These are phyloP conservation scores for Colletotrichum sp. DNA, from an alignment of 2,329 filamentous ascomycete genomes.

Conservation along the genomic window DNA sequence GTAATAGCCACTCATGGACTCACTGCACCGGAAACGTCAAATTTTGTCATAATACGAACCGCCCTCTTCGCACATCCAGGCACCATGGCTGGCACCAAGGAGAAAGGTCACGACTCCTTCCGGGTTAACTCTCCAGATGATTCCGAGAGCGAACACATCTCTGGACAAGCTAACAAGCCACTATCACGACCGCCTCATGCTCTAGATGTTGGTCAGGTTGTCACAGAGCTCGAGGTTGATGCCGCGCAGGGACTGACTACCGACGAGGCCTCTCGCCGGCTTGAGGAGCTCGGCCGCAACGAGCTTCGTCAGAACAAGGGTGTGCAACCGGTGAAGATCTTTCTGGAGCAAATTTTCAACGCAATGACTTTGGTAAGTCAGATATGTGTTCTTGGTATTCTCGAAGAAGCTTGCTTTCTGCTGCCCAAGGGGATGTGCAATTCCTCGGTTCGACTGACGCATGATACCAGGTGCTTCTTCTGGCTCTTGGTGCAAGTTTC, in stretches of 20 bases:
- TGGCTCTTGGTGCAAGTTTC: constrained; percentile 63
- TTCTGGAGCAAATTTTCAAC: constrained; percentile 71
- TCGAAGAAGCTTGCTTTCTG: background rate
- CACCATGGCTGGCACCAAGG: background rate
- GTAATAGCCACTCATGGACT: background rate
- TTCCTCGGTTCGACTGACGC: rapidly evolving
- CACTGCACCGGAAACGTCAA: background rate
- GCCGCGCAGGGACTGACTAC: constrained; percentile 61
- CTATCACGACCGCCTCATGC: constrained; percentile 68
- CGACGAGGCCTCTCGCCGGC: constrained; percentile 57
- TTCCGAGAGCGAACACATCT: constrained; percentile 31
- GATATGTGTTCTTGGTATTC: background rate
- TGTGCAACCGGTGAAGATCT: constrained; percentile 66
- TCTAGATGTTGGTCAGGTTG: constrained; percentile 56
- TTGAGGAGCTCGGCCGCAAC: constrained; percentile 66
- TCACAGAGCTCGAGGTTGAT: constrained; percentile 60
- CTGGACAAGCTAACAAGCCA: constrained; percentile 51
- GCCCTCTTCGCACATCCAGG: background rate
- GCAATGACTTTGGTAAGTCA: constrained; percentile 67
- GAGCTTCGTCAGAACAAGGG: constrained; percentile 65
- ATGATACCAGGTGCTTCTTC: constrained; percentile 49
- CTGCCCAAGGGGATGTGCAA: background rate
- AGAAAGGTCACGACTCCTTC: background rate
- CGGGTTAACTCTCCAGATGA: background rate
- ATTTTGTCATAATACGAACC: background rate